A percentile compares a stretch with the other conserved stretches of the same genome.
These are phyloP conservation scores for Plasmodium knowlesi DNA, from an alignment of 169 alveolate genomes.

Conservation along the genomic window DNA sequence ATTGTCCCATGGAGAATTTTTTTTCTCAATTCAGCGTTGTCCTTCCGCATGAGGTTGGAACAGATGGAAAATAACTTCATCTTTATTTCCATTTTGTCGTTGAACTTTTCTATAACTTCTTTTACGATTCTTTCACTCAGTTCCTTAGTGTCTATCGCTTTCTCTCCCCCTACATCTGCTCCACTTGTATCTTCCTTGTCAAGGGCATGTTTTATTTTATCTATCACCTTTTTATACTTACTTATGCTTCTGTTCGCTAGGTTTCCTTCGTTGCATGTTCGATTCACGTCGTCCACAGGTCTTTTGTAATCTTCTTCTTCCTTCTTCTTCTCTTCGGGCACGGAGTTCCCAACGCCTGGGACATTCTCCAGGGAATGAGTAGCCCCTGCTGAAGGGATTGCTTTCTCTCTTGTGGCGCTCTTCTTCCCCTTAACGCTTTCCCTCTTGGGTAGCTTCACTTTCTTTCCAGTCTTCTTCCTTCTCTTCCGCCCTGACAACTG, in stretches of 20 bases:
- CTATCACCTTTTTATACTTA: slow-evolving; percentile 35
- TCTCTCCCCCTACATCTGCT: no score
- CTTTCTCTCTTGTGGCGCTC: neutral
- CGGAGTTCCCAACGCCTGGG: neutral
- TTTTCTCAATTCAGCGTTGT: slow-evolving; percentile 56
- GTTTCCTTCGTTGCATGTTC: neutral
- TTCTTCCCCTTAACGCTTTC: neutral
- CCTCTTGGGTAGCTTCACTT: neutral
- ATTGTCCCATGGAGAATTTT: slow-evolving; percentile 47
- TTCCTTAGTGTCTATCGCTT: slow-evolving; percentile 2
- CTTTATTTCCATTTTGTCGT: slow-evolving; percentile 45
- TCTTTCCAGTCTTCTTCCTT: slow-evolving; percentile 19
- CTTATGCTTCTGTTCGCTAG: slow-evolving; percentile 1
- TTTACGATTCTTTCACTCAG: slow-evolving; percentile 57
- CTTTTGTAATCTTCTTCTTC: neutral
- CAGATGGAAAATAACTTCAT: slow-evolving; percentile 59
- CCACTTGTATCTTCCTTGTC: slow-evolving; percentile 33
- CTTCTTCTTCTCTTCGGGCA: neutral
- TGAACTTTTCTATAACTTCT: slow-evolving; percentile 25
- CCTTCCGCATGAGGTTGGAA: slow-evolving; percentile 39
- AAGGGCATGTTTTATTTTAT: slow-evolving; percentile 47
- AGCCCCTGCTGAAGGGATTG: neutral
- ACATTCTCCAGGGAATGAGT: neutral
- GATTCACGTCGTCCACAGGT: neutral
- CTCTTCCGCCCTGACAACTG: slow-evolving; percentile 2